phyloP scores from a whole-genome alignment of 2,329 filamentous ascomycete genomes.

The Colletotrichum navitas region DNA sequence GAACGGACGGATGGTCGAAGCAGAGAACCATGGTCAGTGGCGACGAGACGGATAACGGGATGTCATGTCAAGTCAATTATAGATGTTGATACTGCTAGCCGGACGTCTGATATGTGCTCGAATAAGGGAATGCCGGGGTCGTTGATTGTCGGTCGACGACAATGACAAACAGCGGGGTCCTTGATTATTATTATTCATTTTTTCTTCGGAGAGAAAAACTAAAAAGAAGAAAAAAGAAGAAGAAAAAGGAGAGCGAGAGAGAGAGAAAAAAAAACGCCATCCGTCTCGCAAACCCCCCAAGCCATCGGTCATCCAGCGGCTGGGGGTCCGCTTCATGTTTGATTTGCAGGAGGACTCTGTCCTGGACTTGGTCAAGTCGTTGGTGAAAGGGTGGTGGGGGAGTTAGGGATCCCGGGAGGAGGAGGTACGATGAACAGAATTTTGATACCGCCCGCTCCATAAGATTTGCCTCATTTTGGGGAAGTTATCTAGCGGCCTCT shows the following conservation, averaged over 20 bases:
- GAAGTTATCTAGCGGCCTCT: slow-evolving; percentile 33
- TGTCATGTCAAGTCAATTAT: slow-evolving; percentile 14
- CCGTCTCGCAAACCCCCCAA: not conserved
- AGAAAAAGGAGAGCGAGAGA: too few species aligned
- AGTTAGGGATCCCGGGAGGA: slow-evolving; percentile 1
- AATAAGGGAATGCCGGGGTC: not conserved
- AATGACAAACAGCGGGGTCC: slow-evolving; percentile 7
- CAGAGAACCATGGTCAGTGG: not conserved
- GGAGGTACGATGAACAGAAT: slow-evolving; percentile 11
- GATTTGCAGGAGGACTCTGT: not conserved
- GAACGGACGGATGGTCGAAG: not conserved
- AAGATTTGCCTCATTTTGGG: slow-evolving; percentile 38
- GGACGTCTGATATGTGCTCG: slow-evolving; percentile 1
- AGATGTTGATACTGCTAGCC: slow-evolving; percentile 8
- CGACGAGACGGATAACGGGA: not conserved
- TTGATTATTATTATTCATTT: too few species aligned
- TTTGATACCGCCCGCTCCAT: slow-evolving; percentile 30
- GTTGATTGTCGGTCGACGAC: not conserved
- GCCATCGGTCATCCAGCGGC: not conserved
- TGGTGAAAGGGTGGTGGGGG: not conserved
- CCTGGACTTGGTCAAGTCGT: not conserved
- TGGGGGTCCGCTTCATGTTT: not conserved
- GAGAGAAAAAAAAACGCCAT: not conserved
- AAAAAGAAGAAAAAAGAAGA: not conserved
- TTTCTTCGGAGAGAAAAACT: not conserved